phyloP scores from a whole-genome alignment of 257 asterid genomes.

The Jacaranda copaia region DNA sequence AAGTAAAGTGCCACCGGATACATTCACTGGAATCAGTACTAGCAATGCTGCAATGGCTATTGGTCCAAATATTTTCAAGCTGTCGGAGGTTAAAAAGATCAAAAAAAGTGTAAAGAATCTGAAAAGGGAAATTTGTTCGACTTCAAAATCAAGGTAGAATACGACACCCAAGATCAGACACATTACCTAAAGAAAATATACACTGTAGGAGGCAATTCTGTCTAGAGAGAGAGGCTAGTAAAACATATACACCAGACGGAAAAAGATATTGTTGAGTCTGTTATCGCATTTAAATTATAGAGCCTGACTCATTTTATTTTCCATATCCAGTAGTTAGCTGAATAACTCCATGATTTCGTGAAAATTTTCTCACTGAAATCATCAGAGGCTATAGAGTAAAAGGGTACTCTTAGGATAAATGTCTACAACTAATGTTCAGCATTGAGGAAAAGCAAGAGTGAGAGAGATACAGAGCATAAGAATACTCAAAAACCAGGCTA shows the following conservation, averaged over 20 bases:
- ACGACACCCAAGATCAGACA: slow-evolving; percentile 1
- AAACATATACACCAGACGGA: neutral
- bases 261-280: neutral
- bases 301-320: neutral
- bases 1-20: slow-evolving; percentile 74
- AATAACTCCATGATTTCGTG: neutral
- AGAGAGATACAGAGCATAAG: too few species aligned
- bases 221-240: neutral
- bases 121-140: neutral
- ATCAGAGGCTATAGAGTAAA: neutral
- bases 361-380: neutral
- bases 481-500: too few species aligned
- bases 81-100: slow-evolving; percentile 41
- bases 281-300: neutral
- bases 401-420: neutral
- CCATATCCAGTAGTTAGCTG: neutral
- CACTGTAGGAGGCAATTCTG: too few species aligned
- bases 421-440: too few species aligned
- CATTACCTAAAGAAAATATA: neutral
- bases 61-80: slow-evolving; percentile 89
- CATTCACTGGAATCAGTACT: slow-evolving; percentile 91
- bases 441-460: too few species aligned
- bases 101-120: slow-evolving; percentile 15
- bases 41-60: slow-evolving; percentile 74
- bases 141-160: slow-evolving; percentile 12